phyloP scores from a whole-genome alignment of 352 stramenopile genomes.

The Globisporangium okanoganense region DNA sequence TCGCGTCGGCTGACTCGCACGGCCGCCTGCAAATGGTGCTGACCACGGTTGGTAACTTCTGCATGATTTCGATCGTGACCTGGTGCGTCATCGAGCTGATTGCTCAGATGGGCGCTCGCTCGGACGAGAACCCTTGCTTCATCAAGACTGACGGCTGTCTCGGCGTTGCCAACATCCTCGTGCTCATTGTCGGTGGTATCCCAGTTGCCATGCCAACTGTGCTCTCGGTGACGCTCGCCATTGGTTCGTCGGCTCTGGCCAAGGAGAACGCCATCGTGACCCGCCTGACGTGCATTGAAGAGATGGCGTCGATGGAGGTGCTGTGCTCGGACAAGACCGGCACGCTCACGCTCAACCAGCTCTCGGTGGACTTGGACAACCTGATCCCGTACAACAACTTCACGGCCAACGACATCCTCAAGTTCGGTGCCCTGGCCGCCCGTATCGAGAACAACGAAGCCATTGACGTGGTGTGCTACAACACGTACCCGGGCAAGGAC shows the following conservation, averaged over 20 bases:
- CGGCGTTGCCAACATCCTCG: slow-evolving; percentile 70
- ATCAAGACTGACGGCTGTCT: slow-evolving; percentile 69
- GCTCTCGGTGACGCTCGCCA: slow-evolving; percentile 88
- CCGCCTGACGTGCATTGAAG: slow-evolving; percentile 90
- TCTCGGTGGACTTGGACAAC: slow-evolving; percentile 91
- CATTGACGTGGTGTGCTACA: slow-evolving; percentile 70
- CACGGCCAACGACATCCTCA: slow-evolving; percentile 49
- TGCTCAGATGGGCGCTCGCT: slow-evolving; percentile 71
- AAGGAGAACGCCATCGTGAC: slow-evolving; percentile 93
- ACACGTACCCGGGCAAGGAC: slow-evolving; percentile 76
- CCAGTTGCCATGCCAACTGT: slow-evolving; percentile 94
- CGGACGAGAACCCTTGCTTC: slow-evolving; percentile 81
- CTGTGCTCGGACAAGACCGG: slow-evolving; percentile 95
- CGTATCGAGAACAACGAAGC: slow-evolving; percentile 76
- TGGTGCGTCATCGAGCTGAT: slow-evolving; percentile 85
- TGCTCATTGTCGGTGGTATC: slow-evolving; percentile 91
- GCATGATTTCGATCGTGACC: slow-evolving; percentile 85
- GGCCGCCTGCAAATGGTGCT: slow-evolving; percentile 91
- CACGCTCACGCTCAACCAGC: slow-evolving; percentile 94
- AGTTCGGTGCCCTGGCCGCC: slow-evolving; percentile 53
- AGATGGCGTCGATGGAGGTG: slow-evolving; percentile 91
- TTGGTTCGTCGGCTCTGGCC: slow-evolving; percentile 86
- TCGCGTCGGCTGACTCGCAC: slow-evolving; percentile 65
- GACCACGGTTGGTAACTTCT: slow-evolving; percentile 91
- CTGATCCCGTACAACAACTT: slow-evolving; percentile 75